These are phyloP conservation scores for Cordyceps fumosorosea DNA, from an alignment of 2,329 filamentous ascomycete genomes.

Conservation along the genomic window DNA sequence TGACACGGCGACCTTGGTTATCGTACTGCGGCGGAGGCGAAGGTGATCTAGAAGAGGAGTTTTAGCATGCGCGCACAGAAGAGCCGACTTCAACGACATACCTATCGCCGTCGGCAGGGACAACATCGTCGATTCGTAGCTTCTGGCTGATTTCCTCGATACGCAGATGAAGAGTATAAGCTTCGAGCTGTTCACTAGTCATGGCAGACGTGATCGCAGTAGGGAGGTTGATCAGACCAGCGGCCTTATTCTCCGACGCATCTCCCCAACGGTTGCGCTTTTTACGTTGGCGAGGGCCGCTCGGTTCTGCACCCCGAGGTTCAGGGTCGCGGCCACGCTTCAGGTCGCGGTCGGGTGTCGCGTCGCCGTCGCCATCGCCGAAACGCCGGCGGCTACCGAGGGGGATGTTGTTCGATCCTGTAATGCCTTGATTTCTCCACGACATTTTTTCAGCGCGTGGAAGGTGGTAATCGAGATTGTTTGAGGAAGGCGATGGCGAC, in stretches of 20 bases:
- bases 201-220: constrained; percentile 96
- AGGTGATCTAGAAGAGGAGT: constrained; percentile 60
- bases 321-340: constrained; percentile 94
- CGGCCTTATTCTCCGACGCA: constrained; percentile 95
- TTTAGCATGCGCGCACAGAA: constrained; percentile 8
- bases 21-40: constrained; percentile 97
- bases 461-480: not conserved
- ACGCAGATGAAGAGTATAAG: constrained; percentile 90
- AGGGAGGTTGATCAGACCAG: constrained; percentile 92
- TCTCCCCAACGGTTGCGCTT: constrained; percentile 99
- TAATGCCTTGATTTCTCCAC: constrained; percentile 76
- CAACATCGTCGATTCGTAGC: constrained; percentile 97
- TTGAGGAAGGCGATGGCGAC: not conserved
- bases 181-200: constrained; percentile 97
- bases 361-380: constrained; percentile 38
- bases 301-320: constrained; percentile 55
- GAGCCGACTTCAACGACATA: constrained; percentile 36
- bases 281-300: constrained; percentile 85
- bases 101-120: constrained; percentile 93
- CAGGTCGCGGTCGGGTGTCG: constrained; percentile 38
- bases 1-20: constrained; percentile 98
- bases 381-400: constrained; percentile 81
- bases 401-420: constrained; percentile 96
- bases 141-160: constrained; percentile 99
- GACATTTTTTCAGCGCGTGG: constrained; percentile 42